These are phyloP conservation scores for Populus tomentosa DNA, from an alignment of 441 rosid genomes.

Conservation along the genomic window DNA sequence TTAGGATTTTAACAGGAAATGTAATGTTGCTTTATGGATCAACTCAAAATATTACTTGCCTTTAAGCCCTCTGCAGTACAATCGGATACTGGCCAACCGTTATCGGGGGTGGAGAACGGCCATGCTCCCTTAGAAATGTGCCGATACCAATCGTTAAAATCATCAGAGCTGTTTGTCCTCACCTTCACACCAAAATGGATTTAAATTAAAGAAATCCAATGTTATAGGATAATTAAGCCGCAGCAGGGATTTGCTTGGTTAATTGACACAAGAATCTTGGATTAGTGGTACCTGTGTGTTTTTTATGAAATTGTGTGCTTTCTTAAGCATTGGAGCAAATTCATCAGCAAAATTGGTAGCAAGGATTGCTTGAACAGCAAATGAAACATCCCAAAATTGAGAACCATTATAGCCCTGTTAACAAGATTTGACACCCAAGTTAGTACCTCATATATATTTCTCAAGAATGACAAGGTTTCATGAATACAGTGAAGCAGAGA, in stretches of 20 bases:
- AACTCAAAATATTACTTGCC: constrained; percentile 20
- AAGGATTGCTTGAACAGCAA: constrained; percentile 57
- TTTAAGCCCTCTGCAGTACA: constrained; percentile 58
- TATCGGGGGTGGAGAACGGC: constrained; percentile 65
- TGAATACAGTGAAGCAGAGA: too few species aligned
- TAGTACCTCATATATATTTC: neutral
- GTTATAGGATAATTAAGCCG: neutral
- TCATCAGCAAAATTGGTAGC: constrained; percentile 44
- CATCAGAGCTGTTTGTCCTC: constrained; percentile 22
- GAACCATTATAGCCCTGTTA: constrained; percentile 67
- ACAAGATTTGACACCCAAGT: neutral
- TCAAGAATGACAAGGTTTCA: too few species aligned
- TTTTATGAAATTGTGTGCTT: constrained; percentile 51
- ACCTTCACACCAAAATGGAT: constrained; percentile 20
- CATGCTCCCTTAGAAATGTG: constrained; percentile 63
- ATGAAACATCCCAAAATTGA: constrained; percentile 63
- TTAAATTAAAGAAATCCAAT: neutral
- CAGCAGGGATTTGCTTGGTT: neutral
- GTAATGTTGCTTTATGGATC: neutral
- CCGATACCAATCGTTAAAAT: constrained; percentile 39
- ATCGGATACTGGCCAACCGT: constrained; percentile 64
- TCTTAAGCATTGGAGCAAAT: constrained; percentile 39
- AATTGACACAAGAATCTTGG: neutral
- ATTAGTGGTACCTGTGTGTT: constrained; percentile 35
- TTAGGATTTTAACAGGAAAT: neutral